A percentile compares a stretch with the other conserved stretches of the same genome.
phyloP scores from a whole-genome alignment of 345 rosid species.

The Xanthoceras sorbifolium region DNA sequence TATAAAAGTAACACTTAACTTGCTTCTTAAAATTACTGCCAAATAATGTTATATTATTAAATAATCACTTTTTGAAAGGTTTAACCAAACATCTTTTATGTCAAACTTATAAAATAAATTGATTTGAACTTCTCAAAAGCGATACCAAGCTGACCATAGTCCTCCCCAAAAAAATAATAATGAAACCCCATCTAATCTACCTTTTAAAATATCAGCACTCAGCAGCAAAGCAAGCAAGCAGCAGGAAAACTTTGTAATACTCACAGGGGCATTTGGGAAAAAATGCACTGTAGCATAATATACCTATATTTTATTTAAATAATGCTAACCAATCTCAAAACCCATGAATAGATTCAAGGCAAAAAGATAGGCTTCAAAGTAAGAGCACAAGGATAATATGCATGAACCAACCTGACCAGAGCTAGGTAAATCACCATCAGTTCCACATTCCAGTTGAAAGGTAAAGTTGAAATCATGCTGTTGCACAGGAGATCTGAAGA shows the following conservation, averaged over 20 bases:
- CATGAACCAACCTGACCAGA: constrained; percentile 70
- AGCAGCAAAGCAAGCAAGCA: constrained; percentile 8
- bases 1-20: too few species aligned
- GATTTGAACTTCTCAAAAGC: neutral
- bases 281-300: neutral
- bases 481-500: constrained; percentile 93
- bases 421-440: constrained; percentile 86
- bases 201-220: neutral
- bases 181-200: neutral
- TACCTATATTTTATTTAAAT: neutral
- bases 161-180: neutral
- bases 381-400: neutral
- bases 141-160: neutral
- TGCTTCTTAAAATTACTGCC: too few species aligned
- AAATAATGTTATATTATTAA: neutral
- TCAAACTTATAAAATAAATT: neutral
- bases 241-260: neutral
- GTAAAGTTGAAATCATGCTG: constrained; percentile 97
- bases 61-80: neutral
- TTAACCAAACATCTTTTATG: neutral
- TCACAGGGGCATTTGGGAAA: neutral
- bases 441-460: constrained; percentile 88
- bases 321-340: neutral
- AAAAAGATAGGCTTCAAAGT: neutral
- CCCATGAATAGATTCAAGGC: neutral